These are phyloP conservation scores for Pseudevernia furfuracea DNA, from an alignment of 495 filamentous ascomycete genomes.

Conservation along the genomic window DNA sequence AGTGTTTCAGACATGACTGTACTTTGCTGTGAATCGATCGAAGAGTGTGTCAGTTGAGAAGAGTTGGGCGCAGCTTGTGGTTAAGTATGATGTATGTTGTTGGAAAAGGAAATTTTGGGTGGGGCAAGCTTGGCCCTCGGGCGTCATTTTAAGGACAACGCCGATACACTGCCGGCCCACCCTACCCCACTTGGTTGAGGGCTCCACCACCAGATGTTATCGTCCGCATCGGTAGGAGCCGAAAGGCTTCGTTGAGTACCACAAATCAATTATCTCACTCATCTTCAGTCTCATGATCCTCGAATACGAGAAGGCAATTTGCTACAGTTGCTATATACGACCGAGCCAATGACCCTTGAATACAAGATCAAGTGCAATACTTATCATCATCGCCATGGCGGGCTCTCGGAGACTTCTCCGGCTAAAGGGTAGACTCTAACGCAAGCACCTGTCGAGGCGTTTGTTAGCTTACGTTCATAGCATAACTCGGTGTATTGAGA, in stretches of 20 bases:
- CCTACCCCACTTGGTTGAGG: too few relatives aligned
- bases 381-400: background rate
- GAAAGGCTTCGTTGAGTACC: background rate
- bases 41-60: background rate
- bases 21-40: background rate
- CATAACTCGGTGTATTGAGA: background rate
- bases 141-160: constrained; percentile 9
- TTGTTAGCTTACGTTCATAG: constrained; percentile 20
- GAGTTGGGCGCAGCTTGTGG: background rate
- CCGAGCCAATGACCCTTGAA: background rate
- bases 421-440: constrained; percentile 26
- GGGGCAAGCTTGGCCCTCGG: too few relatives aligned
- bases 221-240: background rate
- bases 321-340: background rate
- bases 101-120: background rate
- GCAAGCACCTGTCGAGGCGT: constrained; percentile 25
- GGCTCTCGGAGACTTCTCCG: background rate
- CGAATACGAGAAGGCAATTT: background rate
- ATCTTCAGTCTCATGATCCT: background rate
- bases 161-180: background rate
- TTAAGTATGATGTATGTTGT: background rate
- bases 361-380: constrained; percentile 1
- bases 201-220: background rate
- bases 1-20: constrained; percentile 23
- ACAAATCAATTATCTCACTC: background rate